Evolutionary conservation across 2,329 filamentous ascomycete species (phyloP).

Genomic region (Ascochyta fabae): DNA sequence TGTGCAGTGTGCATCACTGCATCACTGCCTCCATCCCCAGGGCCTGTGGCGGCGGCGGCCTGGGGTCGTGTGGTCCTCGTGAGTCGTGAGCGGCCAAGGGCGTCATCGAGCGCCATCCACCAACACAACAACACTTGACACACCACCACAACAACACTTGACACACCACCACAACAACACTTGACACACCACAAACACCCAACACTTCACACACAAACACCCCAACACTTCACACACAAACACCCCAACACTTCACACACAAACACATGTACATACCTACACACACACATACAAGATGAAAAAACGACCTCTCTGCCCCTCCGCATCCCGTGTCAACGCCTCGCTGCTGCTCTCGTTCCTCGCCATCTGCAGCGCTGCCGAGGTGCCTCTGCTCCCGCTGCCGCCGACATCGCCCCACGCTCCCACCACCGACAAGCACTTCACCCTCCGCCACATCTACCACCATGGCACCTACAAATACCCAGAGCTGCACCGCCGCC

Average conservation of each 20-base stretch:
- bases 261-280: too few relatives aligned
- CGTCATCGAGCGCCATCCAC: constrained; percentile 14
- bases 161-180: too few relatives aligned
- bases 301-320: constrained; percentile 50
- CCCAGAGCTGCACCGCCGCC: constrained; percentile 76
- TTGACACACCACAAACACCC: too few relatives aligned
- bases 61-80: constrained; percentile 3
- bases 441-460: constrained; percentile 80
- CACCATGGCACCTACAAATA: constrained; percentile 85
- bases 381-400: constrained; percentile 35
- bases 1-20: too few relatives aligned
- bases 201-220: too few relatives aligned
- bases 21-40: not conserved
- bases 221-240: too few relatives aligned
- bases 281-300: constrained; percentile 31
- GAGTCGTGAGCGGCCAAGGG: not conserved
- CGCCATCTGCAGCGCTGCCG: constrained; percentile 58
- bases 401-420: constrained; percentile 31
- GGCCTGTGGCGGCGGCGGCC: not conserved
- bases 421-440: constrained; percentile 35
- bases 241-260: too few relatives aligned
- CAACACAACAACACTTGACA: too few relatives aligned
- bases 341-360: constrained; percentile 71
- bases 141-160: not conserved
- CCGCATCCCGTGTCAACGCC: constrained; percentile 68